A percentile compares a stretch with the other conserved stretches of the same genome.
Evolutionary conservation across 257 asterid species (phyloP).

Genomic region (Buddleja alternifolia): DNA sequence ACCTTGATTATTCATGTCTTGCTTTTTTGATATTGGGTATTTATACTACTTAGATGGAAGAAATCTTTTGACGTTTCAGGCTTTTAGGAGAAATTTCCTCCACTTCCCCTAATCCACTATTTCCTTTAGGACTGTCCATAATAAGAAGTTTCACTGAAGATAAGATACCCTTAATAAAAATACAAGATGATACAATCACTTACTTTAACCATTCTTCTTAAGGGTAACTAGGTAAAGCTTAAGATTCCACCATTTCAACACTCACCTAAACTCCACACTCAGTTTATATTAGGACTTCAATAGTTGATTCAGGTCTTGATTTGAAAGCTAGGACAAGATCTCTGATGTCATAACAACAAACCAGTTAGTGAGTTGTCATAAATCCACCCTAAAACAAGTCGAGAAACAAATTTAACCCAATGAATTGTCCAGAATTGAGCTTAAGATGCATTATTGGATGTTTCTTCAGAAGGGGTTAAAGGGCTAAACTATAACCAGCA

Average conservation of each 20-base stretch:
- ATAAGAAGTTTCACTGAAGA: neutral
- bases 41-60: neutral
- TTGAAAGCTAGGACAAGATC: neutral
- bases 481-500: neutral
- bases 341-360: neutral
- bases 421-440: neutral
- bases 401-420: neutral
- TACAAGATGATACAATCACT: neutral
- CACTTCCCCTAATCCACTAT: neutral
- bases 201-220: neutral
- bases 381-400: neutral
- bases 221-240: slow-evolving; percentile 11
- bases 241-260: neutral
- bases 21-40: slow-evolving; percentile 8
- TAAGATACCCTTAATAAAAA: neutral
- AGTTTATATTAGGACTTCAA: slow-evolving; percentile 8
- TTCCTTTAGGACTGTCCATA: slow-evolving; percentile 2
- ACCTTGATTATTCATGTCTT: neutral
- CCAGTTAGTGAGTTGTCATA: neutral
- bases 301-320: neutral
- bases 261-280: neutral
- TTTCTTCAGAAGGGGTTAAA: neutral
- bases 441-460: slow-evolving; percentile 17
- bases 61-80: neutral
- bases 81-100: neutral